Percentiles rank a stretch among this genome's conserved stretches.
phyloP scores from a whole-genome alignment of 768 basidiomycete species.

The Cubamyces lactineus region DNA sequence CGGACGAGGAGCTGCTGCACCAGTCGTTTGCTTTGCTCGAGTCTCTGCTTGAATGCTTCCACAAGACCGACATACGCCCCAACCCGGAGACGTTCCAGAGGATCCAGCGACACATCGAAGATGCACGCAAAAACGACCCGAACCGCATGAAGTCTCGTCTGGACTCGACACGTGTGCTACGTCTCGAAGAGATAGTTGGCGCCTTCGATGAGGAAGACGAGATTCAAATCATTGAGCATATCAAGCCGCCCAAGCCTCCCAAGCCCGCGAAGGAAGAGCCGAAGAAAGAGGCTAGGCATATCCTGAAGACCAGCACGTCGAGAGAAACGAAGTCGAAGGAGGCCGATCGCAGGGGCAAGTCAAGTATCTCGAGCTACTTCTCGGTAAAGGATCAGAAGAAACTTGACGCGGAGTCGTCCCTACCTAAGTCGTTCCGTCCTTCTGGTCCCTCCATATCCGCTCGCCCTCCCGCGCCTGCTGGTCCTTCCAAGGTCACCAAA shows the following conservation, averaged over 20 bases:
- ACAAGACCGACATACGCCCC: conserved; percentile 59
- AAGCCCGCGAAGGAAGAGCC: conserved; percentile 17
- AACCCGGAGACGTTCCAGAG: conserved; percentile 60
- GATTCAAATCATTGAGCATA: conserved; percentile 54
- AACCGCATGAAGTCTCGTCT: conserved; percentile 54
- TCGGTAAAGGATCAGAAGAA: conserved; percentile 40
- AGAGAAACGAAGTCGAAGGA: conserved; percentile 6
- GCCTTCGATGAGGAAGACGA: conserved; percentile 67
- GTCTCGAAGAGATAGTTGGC: conserved; percentile 68
- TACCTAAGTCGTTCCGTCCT: conserved; percentile 44
- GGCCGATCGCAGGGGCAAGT: conserved; percentile 13
- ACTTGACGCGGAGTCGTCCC: conserved; percentile 39
- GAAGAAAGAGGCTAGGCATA: conserved; percentile 18
- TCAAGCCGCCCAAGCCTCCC: conserved; percentile 19
- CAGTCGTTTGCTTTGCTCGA: conserved; percentile 86
- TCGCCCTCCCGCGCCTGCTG: conserved; percentile 3
- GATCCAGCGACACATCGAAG: conserved; percentile 65
- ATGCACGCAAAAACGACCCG: conserved; percentile 54
- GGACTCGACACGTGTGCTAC: conserved; percentile 59
- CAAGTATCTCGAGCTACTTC: conserved; percentile 27
- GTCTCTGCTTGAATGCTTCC: conserved; percentile 77
- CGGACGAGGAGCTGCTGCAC: conserved; percentile 88
- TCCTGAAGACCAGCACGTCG: conserved; percentile 10
- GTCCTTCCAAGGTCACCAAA: background rate
- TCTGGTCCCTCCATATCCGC: background rate